Percentiles rank a stretch among this genome's conserved stretches.
Conservation (phyloP, 495 filamentous ascomycete species). For the Penicillium flavigenum region DNA sequence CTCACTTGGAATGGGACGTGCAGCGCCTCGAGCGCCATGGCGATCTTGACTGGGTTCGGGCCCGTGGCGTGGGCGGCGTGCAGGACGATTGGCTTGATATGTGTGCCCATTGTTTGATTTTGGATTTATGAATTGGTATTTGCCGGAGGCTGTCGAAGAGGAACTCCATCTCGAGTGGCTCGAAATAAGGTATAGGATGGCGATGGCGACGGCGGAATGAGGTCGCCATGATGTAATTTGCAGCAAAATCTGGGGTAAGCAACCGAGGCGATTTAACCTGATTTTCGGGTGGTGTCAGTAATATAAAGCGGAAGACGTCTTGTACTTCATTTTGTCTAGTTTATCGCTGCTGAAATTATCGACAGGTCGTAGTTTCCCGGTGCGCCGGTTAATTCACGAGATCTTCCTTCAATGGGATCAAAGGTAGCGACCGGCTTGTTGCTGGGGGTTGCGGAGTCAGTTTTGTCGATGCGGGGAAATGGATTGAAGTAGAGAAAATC, state of each 20-base stretch:
- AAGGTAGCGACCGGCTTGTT: neutral
- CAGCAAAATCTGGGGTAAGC: neutral
- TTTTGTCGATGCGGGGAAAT: conserved; percentile 5
- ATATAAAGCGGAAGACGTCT: neutral
- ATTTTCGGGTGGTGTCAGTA: neutral
- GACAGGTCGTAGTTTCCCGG: neutral
- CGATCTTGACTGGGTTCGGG: conserved; percentile 61
- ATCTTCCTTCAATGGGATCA: conserved; percentile 15
- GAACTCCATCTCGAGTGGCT: neutral
- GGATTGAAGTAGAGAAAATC: neutral
- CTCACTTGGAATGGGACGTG: conserved; percentile 62
- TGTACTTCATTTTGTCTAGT: neutral
- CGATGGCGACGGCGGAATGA: conserved; percentile 11
- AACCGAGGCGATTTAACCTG: conserved; percentile 8
- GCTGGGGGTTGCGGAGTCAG: neutral
- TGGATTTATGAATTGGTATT: neutral
- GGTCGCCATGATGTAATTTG: conserved; percentile 23
- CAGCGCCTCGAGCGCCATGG: conserved; percentile 78
- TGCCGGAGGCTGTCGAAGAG: neutral
- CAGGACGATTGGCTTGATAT: conserved; percentile 31
- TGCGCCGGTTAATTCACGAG: neutral
- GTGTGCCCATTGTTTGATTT: conserved; percentile 17
- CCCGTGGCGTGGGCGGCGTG: conserved; percentile 44
- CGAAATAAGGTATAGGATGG: neutral
- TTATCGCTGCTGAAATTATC: neutral